Evolutionary conservation across 2,329 filamentous ascomycete species (phyloP), one percentile per base, ranked within the genome.

Genomic region (Diaporthe velutina): DNA sequence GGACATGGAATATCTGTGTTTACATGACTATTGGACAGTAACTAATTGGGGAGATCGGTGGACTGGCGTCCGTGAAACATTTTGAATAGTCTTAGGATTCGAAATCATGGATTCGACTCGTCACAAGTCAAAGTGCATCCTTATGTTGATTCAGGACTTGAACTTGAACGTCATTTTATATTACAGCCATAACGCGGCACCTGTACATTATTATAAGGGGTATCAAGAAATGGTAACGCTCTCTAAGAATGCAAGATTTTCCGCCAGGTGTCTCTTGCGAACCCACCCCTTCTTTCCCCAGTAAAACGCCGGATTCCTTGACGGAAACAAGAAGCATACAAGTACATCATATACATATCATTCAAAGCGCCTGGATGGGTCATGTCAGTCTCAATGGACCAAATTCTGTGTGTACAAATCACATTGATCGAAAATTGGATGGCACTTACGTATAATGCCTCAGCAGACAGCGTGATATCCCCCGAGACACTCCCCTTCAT

Each of bases 401-500:
- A 10, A 38, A 17, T 2, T 52, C 19, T 15, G 10, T 42, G 40
- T 42, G 40, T 5, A 42, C 40, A 42, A 17, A 42, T 2, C 12
- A 13, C 13, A 17, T 13, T 13, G 12, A 42, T 15, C 40, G 17
- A 13, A 42, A 13, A 15, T 12, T 2, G 12, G 12, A 17, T n/a
- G n/a, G n/a, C 35, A 75, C 74, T 75, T 25, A 75, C 74, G 54
- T 54, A 71, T 58, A 75, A 33, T 3, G 74, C 71, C 54, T 75
- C 74, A 40, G 74, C 67, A 42, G 74, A 74, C n/a, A 75, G 35
- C 2, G 71, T 74, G 8, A 75, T 74, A 15, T 75, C 74, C 4
- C 74, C 74, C 55, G 73, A 71, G n/a, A 75, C 58, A 38, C 28
- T 67, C 10, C 66, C 74, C 42, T 71, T 75, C 40, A 75, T 33